A percentile compares a stretch with the other conserved stretches of the same genome.
These are phyloP conservation scores for Dryadomyces sulphureus DNA, from an alignment of 2,329 filamentous ascomycete species.

Conservation along the genomic window DNA sequence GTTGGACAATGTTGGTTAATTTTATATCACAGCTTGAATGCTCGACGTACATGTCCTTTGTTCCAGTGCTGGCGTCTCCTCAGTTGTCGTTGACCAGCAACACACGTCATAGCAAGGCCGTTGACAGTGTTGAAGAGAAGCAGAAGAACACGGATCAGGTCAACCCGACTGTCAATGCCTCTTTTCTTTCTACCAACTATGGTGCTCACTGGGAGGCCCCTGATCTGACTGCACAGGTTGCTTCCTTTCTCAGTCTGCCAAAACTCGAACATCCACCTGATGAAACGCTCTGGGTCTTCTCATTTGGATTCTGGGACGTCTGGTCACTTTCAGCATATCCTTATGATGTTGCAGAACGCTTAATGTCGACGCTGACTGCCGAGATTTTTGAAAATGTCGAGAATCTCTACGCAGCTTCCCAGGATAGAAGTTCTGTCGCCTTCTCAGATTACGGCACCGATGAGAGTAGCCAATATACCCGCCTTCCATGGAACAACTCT, in stretches of 20 bases:
- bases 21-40: constrained; percentile 25
- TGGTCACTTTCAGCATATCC: constrained; percentile 36
- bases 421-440: constrained; percentile 26
- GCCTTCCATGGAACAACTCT: constrained; percentile 12
- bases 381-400: constrained; percentile 32
- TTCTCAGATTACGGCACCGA: constrained; percentile 24
- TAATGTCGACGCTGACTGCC: constrained; percentile 22
- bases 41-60: constrained; percentile 28
- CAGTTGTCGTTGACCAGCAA: constrained; percentile 35
- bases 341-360: constrained; percentile 19
- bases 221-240: constrained; percentile 30
- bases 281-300: constrained; percentile 39
- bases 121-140: constrained; percentile 18
- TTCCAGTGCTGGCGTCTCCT: constrained; percentile 18
- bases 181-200: constrained; percentile 27
- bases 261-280: constrained; percentile 18
- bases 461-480: constrained; percentile 10
- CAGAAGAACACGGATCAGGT: constrained; percentile 20
- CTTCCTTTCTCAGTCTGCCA: constrained; percentile 27
- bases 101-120: constrained; percentile 32
- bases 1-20: constrained; percentile 2
- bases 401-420: constrained; percentile 27
- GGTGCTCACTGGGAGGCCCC: constrained; percentile 22
- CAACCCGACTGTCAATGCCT: constrained; percentile 29
- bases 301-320: constrained; percentile 38